phyloP scores from a whole-genome alignment of 306 rosid genomes.

The Dryas alaskensis region DNA sequence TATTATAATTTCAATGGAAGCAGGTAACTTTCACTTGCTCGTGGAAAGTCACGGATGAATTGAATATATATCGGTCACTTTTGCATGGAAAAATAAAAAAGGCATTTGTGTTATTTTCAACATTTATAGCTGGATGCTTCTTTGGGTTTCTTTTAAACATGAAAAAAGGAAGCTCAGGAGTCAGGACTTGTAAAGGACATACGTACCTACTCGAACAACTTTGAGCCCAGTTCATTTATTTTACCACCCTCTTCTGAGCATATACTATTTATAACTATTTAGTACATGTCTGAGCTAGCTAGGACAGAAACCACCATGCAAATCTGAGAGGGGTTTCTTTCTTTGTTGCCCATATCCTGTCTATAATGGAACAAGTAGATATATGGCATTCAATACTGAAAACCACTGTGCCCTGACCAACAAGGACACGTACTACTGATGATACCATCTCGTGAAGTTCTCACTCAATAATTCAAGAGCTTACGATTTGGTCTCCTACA shows the following conservation, averaged over 20 bases:
- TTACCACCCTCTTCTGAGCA: neutral
- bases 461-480: conserved; percentile 15
- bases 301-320: neutral
- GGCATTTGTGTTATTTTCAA: conserved; percentile 8
- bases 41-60: conserved; percentile 8
- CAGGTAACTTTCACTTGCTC: conserved; percentile 7
- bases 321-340: neutral
- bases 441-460: conserved; percentile 1
- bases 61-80: neutral
- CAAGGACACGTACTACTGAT: conserved; percentile 1
- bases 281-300: neutral
- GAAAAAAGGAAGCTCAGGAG: neutral
- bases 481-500: too few relatives aligned
- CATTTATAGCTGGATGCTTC: neutral
- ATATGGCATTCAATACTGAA: conserved; percentile 30
- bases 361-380: conserved; percentile 16
- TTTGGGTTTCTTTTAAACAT: neutral
- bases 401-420: conserved; percentile 29
- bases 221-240: neutral
- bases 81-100: neutral
- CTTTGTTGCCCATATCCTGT: neutral
- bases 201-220: neutral
- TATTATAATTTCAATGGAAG: neutral
- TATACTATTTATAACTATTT: neutral
- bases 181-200: neutral